Base-by-base conservation (phyloP, 2,329 filamentous ascomycete genomes). In the Grosmannia huntii region DNA sequence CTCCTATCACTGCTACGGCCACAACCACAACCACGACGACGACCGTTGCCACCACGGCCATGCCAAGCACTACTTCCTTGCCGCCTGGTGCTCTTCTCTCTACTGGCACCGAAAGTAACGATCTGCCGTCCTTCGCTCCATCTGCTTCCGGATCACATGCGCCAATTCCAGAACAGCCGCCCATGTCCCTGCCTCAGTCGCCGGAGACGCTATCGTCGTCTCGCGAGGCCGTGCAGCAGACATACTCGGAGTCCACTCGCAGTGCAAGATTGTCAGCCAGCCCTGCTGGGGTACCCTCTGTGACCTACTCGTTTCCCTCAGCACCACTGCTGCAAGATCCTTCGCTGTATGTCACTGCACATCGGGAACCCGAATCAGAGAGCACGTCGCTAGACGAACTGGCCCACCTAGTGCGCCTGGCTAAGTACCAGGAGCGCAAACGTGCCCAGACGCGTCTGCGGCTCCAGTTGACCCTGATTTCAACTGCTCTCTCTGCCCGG, bases 391-490 rank as follows among this genome's bases (percentile, higher is more conserved):
- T 92, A 61, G 83, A 88, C 66, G 87, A 91, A 71, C 80, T 92
- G 64, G 87, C 87, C 56, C 87, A 90, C 69, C 72, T 91, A 65
- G 86, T 90, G 63, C 83, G 87, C 61, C 75, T 90, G 62, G 87
- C 87, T 68, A 87, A 85, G 66, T 90, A 90, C 69, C 88, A 92
- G 72, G 85, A 89, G 76, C 86, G 86, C 76, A 87, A 89, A 76
- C 83, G 87, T 72, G 78, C 81, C 63, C 85, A 86, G 67, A 87
- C 85, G 52, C 80, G 88, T 64, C 76, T 87, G 63, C 84, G 87
- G 59, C 77, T 94, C 57, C 86, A 90, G 69, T 79, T 85, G 67
- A 87, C 82, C 67, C 75, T 91, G 61, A 81, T 91, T 57, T 87
- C 86, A 23, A 88, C 85, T 50, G 87, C 87, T 46, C 75, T 90